A percentile compares a stretch with the other conserved stretches of the same genome.
phyloP scores from a whole-genome alignment of 2,329 filamentous ascomycete genomes.

The Colletotrichum graminicola region DNA sequence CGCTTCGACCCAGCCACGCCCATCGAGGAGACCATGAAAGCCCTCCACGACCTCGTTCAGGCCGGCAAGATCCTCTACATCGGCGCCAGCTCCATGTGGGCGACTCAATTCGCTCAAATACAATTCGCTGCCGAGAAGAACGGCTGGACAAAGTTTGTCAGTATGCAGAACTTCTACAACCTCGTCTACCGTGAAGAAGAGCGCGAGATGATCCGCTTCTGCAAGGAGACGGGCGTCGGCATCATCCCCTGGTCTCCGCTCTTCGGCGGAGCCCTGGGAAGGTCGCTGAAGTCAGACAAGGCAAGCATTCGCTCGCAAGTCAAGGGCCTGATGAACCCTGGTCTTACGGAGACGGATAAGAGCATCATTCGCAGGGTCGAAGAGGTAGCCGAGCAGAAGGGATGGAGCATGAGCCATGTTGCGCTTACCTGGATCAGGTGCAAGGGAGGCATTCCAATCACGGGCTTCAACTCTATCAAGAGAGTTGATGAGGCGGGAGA shows the following conservation, averaged over 20 bases:
- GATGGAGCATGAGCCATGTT: constrained; percentile 38
- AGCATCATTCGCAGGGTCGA: constrained; percentile 36
- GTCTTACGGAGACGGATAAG: constrained; percentile 20
- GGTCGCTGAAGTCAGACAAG: constrained; percentile 11
- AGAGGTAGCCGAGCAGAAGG: constrained; percentile 38
- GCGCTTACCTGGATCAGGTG: constrained; percentile 33
- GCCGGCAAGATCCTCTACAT: constrained; percentile 63
- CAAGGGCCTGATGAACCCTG: not conserved
- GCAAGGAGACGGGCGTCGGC: constrained; percentile 55
- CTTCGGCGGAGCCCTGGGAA: constrained; percentile 26
- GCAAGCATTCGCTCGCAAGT: constrained; percentile 11
- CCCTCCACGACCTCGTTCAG: constrained; percentile 69
- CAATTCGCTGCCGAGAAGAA: constrained; percentile 65
- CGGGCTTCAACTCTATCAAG: constrained; percentile 36
- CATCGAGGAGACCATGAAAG: constrained; percentile 71
- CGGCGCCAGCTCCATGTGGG: constrained; percentile 40
- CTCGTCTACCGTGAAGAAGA: constrained; percentile 70
- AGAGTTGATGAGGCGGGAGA: constrained; percentile 36
- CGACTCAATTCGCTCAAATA: constrained; percentile 48
- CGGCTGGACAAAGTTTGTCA: constrained; percentile 68
- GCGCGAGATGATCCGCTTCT: constrained; percentile 58
- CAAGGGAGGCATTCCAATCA: constrained; percentile 36
- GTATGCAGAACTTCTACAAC: constrained; percentile 70
- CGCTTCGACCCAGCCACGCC: constrained; percentile 66
- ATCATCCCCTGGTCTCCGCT: constrained; percentile 44